Conservation (phyloP, 2,329 filamentous ascomycete species). For the Aspergillus sp. region DNA sequence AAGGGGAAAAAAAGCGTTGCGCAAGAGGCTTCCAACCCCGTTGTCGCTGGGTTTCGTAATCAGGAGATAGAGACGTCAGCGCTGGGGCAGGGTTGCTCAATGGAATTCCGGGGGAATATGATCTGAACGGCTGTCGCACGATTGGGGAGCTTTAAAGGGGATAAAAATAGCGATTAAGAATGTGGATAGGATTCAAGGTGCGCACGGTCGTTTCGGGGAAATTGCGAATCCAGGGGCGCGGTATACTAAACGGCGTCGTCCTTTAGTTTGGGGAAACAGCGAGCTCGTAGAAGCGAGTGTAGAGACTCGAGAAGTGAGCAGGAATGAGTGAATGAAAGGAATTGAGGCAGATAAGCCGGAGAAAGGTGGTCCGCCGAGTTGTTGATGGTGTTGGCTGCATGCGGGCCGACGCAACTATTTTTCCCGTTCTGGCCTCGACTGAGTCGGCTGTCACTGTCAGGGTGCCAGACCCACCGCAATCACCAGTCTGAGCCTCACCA, state of each 20-base stretch:
- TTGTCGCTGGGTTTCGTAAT: background rate
- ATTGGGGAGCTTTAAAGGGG: conserved; percentile 12
- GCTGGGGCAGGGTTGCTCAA: background rate
- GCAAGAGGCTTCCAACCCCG: background rate
- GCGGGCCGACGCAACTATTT: conserved; percentile 16
- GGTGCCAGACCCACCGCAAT: background rate
- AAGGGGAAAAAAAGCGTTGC: background rate
- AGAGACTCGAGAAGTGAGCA: background rate
- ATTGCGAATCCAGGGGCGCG: conserved; percentile 9
- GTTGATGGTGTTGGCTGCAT: conserved; percentile 2
- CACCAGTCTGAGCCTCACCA: background rate
- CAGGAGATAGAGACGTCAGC: background rate
- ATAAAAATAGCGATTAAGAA: conserved; percentile 22
- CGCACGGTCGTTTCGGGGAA: conserved; percentile 12
- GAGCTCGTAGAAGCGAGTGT: background rate
- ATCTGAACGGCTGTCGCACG: conserved; percentile 15
- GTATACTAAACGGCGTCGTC: conserved; percentile 3
- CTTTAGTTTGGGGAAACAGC: background rate
- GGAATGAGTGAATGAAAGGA: conserved; percentile 11
- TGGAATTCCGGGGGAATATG: background rate
- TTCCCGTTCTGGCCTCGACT: background rate
- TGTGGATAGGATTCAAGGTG: conserved; percentile 8
- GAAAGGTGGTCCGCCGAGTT: conserved; percentile 11
- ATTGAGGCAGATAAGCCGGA: conserved; percentile 5
- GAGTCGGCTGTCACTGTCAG: background rate